Conservation (phyloP, 306 rosid genomes). For the Heteromeles arbutifolia region DNA sequence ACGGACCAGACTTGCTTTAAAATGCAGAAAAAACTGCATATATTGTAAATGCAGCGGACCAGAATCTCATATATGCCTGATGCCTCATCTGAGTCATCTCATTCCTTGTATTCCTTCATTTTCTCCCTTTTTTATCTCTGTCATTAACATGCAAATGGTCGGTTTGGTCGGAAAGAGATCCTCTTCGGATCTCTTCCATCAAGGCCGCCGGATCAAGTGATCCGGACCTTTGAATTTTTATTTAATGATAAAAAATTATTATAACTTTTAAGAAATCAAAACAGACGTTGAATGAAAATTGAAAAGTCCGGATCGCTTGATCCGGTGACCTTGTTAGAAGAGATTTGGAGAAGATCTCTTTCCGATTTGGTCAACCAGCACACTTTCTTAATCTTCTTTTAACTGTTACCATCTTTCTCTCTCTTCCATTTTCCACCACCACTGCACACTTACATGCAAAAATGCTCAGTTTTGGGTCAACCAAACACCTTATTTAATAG, state of each 20-base stretch:
- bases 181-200: rapidly evolving
- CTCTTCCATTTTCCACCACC: not conserved
- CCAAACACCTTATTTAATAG: conserved; percentile 11
- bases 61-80: not conserved
- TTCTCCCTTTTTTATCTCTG: not conserved
- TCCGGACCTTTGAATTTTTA: rapidly evolving
- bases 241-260: too few relatives aligned
- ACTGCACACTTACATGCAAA: not conserved
- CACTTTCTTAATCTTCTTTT: not conserved
- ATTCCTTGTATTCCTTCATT: not conserved
- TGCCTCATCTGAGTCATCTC: too few relatives aligned
- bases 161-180: not conserved
- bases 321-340: rapidly evolving
- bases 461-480: conserved; percentile 20
- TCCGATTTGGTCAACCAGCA: not conserved
- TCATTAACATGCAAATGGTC: not conserved
- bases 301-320: rapidly evolving
- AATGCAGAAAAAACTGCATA: not conserved
- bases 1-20: not conserved
- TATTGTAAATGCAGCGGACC: not conserved
- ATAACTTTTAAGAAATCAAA: too few relatives aligned
- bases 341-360: too few relatives aligned
- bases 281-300: rapidly evolving
- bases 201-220: rapidly evolving
- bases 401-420: not conserved